These are phyloP conservation scores for Euryodendron excelsum DNA, from an alignment of 148 eudicot species.

Conservation along the genomic window DNA sequence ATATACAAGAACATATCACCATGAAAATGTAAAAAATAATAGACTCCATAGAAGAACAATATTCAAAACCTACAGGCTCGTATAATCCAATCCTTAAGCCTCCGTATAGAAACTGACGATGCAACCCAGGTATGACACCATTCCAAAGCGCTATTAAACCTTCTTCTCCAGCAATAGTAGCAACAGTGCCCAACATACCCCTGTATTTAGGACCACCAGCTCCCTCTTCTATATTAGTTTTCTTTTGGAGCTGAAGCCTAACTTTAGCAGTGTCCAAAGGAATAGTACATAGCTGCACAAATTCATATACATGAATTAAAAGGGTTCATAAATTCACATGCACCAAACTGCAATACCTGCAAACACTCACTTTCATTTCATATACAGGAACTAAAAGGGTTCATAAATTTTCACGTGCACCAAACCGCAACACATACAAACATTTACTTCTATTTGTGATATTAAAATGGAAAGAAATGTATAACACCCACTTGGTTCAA, in stretches of 20 bases:
- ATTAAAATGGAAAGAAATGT: background rate
- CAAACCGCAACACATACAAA: background rate
- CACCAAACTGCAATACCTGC: conserved; percentile 4
- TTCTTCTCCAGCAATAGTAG: conserved; percentile 66
- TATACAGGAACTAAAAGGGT: background rate
- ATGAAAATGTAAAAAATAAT: conserved; percentile 8
- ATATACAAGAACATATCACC: conserved; percentile 11
- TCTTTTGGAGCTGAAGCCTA: conserved; percentile 68
- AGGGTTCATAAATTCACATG: conserved; percentile 17
- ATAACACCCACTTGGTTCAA: background rate
- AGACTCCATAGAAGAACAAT: background rate
- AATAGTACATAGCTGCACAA: conserved; percentile 62
- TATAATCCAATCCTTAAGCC: conserved; percentile 69
- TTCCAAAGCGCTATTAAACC: conserved; percentile 69
- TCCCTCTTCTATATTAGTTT: conserved; percentile 43
- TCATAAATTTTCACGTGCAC: conserved; percentile 23
- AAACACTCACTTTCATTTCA: background rate
- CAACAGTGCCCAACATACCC: conserved; percentile 57
- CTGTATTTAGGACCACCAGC: conserved; percentile 39
- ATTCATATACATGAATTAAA: background rate
- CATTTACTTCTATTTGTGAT: background rate
- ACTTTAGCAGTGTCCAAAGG: conserved; percentile 74
- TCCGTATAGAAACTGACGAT: conserved; percentile 66
- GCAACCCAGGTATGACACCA: conserved; percentile 68
- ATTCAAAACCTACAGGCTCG: conserved; percentile 53